Conservation (phyloP, 352 stramenopile genomes). For the Pythium grandisporangium region DNA sequence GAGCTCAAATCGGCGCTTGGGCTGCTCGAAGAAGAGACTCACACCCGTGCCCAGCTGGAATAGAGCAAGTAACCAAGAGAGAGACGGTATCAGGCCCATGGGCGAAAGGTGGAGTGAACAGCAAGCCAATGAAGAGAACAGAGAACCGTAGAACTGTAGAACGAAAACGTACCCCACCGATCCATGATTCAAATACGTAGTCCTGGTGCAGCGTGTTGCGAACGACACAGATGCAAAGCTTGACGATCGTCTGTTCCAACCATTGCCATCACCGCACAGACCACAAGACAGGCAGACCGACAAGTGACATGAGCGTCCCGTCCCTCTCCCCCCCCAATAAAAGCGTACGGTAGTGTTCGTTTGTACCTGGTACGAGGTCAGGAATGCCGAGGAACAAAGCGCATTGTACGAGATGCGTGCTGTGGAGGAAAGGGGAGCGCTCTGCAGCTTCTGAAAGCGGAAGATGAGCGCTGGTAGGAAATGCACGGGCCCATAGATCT, state of each 20-base stretch:
- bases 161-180: conserved; percentile 36
- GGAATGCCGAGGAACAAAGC: conserved; percentile 71
- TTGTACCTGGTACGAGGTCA: conserved; percentile 76
- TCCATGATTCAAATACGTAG: conserved; percentile 25
- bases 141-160: neutral
- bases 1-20: conserved; percentile 75
- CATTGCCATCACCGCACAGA: too few species aligned
- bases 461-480: conserved; percentile 72
- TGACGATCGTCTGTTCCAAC: conserved; percentile 39
- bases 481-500: conserved; percentile 78
- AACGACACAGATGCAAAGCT: conserved; percentile 60
- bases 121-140: neutral
- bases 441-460: conserved; percentile 48
- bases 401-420: conserved; percentile 49
- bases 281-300: too few species aligned
- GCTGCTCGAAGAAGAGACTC: conserved; percentile 68
- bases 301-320: too few species aligned
- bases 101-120: too few species aligned
- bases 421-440: conserved; percentile 31
- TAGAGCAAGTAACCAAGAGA: neutral
- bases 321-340: too few species aligned
- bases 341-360: neutral
- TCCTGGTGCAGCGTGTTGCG: conserved; percentile 70
- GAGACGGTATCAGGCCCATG: too few species aligned
- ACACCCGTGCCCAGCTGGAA: conserved; percentile 42